A percentile compares a stretch with the other conserved stretches of the same genome.
These are phyloP conservation scores for Phytophthora meadii DNA, from an alignment of 352 stramenopile species.

Conservation along the genomic window DNA sequence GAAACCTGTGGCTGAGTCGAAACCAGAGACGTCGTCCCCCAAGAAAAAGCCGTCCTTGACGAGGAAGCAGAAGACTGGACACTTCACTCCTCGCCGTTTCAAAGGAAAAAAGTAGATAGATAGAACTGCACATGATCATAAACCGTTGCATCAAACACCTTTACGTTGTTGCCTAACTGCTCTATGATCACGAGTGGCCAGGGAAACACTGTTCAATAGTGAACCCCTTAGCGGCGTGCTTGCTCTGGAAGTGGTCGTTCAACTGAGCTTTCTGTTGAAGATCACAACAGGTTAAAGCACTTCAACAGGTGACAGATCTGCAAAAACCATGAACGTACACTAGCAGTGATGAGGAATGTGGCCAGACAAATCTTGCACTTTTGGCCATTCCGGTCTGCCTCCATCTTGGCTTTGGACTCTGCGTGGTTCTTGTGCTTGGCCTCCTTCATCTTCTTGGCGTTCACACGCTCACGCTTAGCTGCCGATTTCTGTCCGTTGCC, in stretches of 20 bases:
- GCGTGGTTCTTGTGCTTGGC: slow-evolving; percentile 82
- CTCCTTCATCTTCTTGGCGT: slow-evolving; percentile 88
- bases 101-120: slow-evolving; percentile 41
- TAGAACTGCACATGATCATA: slow-evolving; percentile 18
- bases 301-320: slow-evolving; percentile 3
- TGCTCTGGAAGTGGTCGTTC: slow-evolving; percentile 87
- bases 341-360: slow-evolving; percentile 88
- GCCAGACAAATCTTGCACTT: slow-evolving; percentile 92
- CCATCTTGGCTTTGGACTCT: slow-evolving; percentile 86
- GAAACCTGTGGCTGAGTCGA: slow-evolving; percentile 3
- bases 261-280: slow-evolving; percentile 59
- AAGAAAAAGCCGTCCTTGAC: slow-evolving; percentile 29
- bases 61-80: slow-evolving; percentile 50
- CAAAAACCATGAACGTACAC: slow-evolving; percentile 46
- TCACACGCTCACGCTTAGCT: slow-evolving; percentile 84
- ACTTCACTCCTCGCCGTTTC: slow-evolving; percentile 51
- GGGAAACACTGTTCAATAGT: slow-evolving; percentile 84
- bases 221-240: slow-evolving; percentile 79
- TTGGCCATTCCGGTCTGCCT: slow-evolving; percentile 74
- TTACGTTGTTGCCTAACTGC: slow-evolving; percentile 13
- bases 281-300: slow-evolving; percentile 5
- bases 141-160: slow-evolving; percentile 21
- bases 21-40: neutral
- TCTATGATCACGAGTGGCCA: slow-evolving; percentile 10
- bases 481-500: slow-evolving; percentile 86